Evolutionary conservation across 179 eudicot genomes (phyloP).

Genomic region (Heliamphora pulchella): DNA sequence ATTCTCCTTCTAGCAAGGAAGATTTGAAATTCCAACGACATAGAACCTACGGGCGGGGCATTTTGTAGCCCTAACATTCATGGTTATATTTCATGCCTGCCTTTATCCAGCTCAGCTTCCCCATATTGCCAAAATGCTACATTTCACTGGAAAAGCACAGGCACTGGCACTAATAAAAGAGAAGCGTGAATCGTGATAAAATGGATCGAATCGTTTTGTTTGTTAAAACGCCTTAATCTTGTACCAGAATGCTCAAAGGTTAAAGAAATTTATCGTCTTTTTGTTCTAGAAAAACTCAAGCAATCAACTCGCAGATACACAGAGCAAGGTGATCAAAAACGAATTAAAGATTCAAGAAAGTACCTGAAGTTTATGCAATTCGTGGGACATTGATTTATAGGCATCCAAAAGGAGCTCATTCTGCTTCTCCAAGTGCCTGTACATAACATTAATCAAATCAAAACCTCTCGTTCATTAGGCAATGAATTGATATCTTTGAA

Average conservation of each 20-base stretch:
- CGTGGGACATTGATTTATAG: slow-evolving; percentile 56
- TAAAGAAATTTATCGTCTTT: background rate
- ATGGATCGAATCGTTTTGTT: background rate
- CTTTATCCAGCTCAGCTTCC: background rate
- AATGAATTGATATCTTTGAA: background rate
- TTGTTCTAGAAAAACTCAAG: too few species aligned
- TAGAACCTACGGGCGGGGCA: too few species aligned
- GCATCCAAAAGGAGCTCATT: slow-evolving; percentile 49
- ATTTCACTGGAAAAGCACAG: background rate
- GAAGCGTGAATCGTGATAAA: too few species aligned
- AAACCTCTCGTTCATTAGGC: background rate
- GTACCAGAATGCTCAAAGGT: background rate
- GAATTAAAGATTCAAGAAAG: background rate
- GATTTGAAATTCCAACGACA: too few species aligned
- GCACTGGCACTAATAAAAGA: background rate
- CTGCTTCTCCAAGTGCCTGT: slow-evolving; percentile 79
- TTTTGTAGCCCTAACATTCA: background rate
- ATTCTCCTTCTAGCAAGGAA: background rate
- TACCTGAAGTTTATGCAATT: slow-evolving; percentile 69
- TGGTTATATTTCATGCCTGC: background rate
- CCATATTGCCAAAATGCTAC: background rate
- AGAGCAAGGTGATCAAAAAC: background rate
- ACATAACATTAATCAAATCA: background rate
- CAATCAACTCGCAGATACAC: background rate
- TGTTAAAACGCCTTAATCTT: background rate